phyloP scores from a whole-genome alignment of 2,329 filamentous ascomycete species.

The Periconia sp. region DNA sequence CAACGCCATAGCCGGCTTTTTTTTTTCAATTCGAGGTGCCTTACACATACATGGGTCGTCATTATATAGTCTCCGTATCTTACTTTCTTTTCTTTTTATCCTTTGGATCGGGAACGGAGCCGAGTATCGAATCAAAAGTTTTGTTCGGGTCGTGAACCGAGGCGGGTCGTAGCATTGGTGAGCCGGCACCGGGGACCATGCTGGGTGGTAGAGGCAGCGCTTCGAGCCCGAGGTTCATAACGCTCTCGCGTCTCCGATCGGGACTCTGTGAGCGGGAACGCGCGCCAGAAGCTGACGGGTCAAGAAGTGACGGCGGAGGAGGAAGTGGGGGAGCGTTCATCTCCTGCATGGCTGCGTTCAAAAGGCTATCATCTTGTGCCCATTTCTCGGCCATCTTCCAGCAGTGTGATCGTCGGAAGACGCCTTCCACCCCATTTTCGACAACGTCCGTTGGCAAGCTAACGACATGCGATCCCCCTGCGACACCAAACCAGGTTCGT shows the following conservation, averaged over 20 bases:
- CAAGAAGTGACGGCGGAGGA: conserved; percentile 36
- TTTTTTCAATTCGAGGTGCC: no score
- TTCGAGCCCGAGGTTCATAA: conserved; percentile 55
- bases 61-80: no score
- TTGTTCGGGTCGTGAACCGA: conserved; percentile 49
- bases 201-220: conserved; percentile 53
- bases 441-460: conserved; percentile 68
- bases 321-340: conserved; percentile 37
- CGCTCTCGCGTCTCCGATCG: conserved; percentile 48
- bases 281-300: conserved; percentile 14
- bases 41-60: no score
- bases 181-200: conserved; percentile 40
- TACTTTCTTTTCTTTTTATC: conserved; percentile 38
- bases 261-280: conserved; percentile 35
- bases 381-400: conserved; percentile 70
- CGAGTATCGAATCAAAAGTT: conserved; percentile 58
- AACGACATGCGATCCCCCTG: conserved; percentile 68
- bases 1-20: no score
- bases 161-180: conserved; percentile 30
- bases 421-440: conserved; percentile 70
- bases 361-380: conserved; percentile 50
- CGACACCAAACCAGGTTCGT: conserved; percentile 76
- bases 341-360: conserved; percentile 44
- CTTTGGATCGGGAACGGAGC: conserved; percentile 24
- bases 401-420: conserved; percentile 72